These are phyloP conservation scores for Moesziomyces sp. DNA, from an alignment of 1,284 basidiomycete genomes.

Conservation along the genomic window DNA sequence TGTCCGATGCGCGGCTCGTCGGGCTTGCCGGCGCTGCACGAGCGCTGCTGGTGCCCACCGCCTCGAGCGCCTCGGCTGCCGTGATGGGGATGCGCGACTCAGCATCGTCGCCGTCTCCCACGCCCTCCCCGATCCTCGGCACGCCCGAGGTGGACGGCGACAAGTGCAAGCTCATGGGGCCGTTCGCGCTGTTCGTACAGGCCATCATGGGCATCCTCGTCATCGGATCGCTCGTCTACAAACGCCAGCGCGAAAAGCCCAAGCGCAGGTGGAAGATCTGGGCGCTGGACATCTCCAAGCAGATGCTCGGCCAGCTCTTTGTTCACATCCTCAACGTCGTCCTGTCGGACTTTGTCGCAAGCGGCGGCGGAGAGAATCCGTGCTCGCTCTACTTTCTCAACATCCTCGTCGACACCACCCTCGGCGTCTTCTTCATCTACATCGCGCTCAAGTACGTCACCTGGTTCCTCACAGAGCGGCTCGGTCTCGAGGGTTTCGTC, in stretches of 20 bases:
- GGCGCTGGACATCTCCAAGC: conserved; percentile 73
- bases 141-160: conserved; percentile 50
- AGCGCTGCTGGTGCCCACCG: neutral
- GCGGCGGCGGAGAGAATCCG: conserved; percentile 53
- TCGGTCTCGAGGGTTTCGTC: conserved; percentile 80
- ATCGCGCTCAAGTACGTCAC: conserved; percentile 78
- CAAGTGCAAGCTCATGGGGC: conserved; percentile 60
- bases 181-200: conserved; percentile 72
- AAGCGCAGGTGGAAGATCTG: conserved; percentile 93
- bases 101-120: conserved; percentile 9
- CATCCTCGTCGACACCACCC: conserved; percentile 90
- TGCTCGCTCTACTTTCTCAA: conserved; percentile 83
- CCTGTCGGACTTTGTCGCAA: conserved; percentile 52
- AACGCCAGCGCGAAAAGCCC: conserved; percentile 84
- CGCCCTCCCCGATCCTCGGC: conserved; percentile 26
- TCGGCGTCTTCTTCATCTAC: conserved; percentile 88
- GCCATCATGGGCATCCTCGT: conserved; percentile 87
- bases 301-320: conserved; percentile 89
- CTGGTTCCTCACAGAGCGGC: conserved; percentile 75
- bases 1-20: conserved; percentile 3
- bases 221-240: conserved; percentile 83
- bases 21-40: conserved; percentile 11
- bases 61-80: too few species aligned
- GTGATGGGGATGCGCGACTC: conserved; percentile 1
- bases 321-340: conserved; percentile 88